Evolutionary conservation across 2,329 filamentous ascomycete species (phyloP), one percentile per base, ranked within the genome.

Genomic region (Phyllosticta citrichinensis): DNA sequence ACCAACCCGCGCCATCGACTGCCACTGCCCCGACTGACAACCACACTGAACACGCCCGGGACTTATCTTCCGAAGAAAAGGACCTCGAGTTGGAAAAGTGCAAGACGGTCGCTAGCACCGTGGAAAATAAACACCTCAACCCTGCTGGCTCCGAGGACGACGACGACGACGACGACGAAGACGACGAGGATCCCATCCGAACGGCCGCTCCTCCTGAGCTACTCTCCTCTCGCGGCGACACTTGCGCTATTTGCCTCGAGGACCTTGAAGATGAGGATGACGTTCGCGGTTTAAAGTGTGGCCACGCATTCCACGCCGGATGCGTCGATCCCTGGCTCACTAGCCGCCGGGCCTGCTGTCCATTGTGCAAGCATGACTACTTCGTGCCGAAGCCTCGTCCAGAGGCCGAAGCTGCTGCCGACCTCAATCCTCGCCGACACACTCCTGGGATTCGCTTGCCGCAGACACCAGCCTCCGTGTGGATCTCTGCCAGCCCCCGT

Each of bases 261-360:
- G 87, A 84, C 0, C 83, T 99, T 19, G 94, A 99, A 73, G 91
- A 97, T 64, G 90, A 97, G 64, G 94, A 97, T 68, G 93, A 99
- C 71, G 87, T 99, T 56, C 89, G 94, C 66, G 94, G 94, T 2
- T 78, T 99, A 63, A 91, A 90, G 3, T 99, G 94, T 70, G 94
- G 94, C n/a, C 94, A 99, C 74, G 92, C 93, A 59, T 99, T 97
- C 83, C 94, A 99, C 73, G 92, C 91, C 57, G 89, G 88, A 50
- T 99, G 94, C 71, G 84, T 99, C 56, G 94, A 99, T 68, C 94
- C 94, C 11, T 99, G 94, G 94, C 78, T 99, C 65, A 99, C 94
- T 10, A 92, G 89, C 70, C 85, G 94, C 64, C 87, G 93, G 66
- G 94, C 94, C 25, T 97, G 93, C 78, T 99, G 94, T 73, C 94